Evolutionary conservation across 2,329 filamentous ascomycete genomes (phyloP), one percentile per base, ranked within the genome.

Genomic region (Cercospora canescens): DNA sequence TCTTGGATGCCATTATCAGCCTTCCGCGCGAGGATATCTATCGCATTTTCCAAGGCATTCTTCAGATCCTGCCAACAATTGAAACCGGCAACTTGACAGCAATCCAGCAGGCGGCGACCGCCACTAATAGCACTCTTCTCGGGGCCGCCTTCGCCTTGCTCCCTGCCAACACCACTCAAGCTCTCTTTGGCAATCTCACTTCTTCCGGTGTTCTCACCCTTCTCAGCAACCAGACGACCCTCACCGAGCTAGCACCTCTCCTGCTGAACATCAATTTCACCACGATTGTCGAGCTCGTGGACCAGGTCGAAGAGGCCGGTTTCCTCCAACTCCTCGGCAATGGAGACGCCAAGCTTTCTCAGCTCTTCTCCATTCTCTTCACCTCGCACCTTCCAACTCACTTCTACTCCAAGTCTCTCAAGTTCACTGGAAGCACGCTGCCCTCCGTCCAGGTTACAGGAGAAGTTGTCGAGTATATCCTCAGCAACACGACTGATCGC

Each of bases 321-420:
- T 63, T 35, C 21, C 62, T 63, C 4, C 9, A 30, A 8, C 32
- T 50, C 21, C 58, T 66, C 1, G 37, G 60, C 16, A 24, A 35
- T 2, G 57, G 48, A 8, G 30, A n/a, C 3, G 62, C 18, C 32
- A 68, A 64, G 21, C 59, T 66, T 21, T 68, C 67, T 7, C 16
- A 32, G 2, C 6, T 66, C 30, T 68, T 68, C 63, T 62, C 57
- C 1, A 50, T 34, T 2, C 58, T 66, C 18, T 68, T 68, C 58
- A 58, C 26, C 7, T 61, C 67, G 2, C 67, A 68, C 16, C 45
- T 65, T 12, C 65, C 69, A 18, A 59, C 64, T 12, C 70, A 70
- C 65, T 66, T 67, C 63, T 69, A 70, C 62, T 60, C 63, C 26
- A 69, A 69, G 37, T 57, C 52, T 7, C 62, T 67, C n/a, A 67